phyloP scores from a whole-genome alignment of 768 basidiomycete genomes.

The Lentinula raphanica region DNA sequence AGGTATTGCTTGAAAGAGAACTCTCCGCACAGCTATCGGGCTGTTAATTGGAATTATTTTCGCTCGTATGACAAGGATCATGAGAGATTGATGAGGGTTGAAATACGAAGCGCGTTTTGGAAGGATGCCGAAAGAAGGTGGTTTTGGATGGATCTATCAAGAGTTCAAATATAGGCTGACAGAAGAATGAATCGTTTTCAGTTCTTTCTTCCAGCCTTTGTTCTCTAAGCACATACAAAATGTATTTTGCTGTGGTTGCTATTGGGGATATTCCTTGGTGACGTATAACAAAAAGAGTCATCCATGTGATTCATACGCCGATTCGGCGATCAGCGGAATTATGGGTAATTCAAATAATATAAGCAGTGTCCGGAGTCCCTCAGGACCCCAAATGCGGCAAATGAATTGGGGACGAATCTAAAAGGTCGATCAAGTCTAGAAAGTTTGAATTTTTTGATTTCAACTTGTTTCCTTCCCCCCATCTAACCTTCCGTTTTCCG shows the following conservation, averaged over 20 bases:
- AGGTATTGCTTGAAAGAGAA: no score
- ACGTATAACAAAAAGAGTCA: constrained; percentile 8
- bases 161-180: no score
- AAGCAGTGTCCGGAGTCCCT: constrained; percentile 5
- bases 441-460: constrained; percentile 6
- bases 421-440: constrained; percentile 2
- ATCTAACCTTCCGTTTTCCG: constrained; percentile 21
- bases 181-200: no score
- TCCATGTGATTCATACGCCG: background rate
- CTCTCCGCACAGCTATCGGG: no score
- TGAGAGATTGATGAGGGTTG: no score
- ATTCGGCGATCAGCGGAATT: constrained; percentile 7
- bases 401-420: constrained; percentile 4
- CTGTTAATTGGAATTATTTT: no score
- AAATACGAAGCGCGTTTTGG: no score
- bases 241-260: no score
- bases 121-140: no score
- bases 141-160: no score
- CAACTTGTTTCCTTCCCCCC: constrained; percentile 18
- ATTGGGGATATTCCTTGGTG: constrained; percentile 1
- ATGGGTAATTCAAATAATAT: constrained; percentile 2
- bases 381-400: constrained; percentile 6
- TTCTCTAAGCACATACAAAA: background rate
- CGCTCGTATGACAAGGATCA: no score
- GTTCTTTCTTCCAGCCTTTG: constrained; percentile 7